Evolutionary conservation across 169 alveolate genomes (phyloP).

Genomic region (Plasmodium fragile): DNA sequence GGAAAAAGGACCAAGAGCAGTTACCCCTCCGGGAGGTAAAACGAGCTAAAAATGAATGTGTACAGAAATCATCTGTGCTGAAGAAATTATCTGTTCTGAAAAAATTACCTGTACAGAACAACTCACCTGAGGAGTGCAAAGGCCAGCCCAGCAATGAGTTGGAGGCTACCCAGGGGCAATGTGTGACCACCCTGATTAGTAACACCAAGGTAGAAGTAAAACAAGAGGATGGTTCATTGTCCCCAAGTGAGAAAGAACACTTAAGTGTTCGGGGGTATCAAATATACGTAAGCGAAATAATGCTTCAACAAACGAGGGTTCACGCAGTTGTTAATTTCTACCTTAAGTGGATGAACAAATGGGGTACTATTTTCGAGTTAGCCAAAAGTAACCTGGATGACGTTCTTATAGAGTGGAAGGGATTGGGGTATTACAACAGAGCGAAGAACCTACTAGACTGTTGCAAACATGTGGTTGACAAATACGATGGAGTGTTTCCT

Average conservation of each 20-base stretch:
- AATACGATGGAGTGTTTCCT: constrained; percentile 75
- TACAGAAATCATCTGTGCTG: neutral
- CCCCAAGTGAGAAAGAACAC: neutral
- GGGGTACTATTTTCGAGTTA: constrained; percentile 66
- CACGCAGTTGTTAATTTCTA: constrained; percentile 76
- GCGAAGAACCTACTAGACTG: constrained; percentile 78
- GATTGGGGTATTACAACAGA: constrained; percentile 80
- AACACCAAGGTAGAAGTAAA: neutral
- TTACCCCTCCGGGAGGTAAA: neutral
- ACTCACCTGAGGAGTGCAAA: neutral
- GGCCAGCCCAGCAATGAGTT: neutral
- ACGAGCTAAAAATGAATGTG: constrained; percentile 15
- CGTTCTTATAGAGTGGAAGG: constrained; percentile 74
- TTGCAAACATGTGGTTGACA: constrained; percentile 64
- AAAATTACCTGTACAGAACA: no score
- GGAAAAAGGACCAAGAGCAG: constrained; percentile 13
- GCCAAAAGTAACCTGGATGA: constrained; percentile 74
- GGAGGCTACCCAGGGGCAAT: neutral
- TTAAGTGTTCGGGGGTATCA: constrained; percentile 71
- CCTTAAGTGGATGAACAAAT: constrained; percentile 78
- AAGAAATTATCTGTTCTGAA: no score
- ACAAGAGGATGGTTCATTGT: neutral
- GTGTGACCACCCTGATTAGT: neutral
- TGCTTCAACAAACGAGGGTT: constrained; percentile 85
- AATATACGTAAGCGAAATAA: constrained; percentile 81